Conservation (phyloP, 2,329 filamentous ascomycete genomes). For the Pseudocercospora macadamiae region DNA sequence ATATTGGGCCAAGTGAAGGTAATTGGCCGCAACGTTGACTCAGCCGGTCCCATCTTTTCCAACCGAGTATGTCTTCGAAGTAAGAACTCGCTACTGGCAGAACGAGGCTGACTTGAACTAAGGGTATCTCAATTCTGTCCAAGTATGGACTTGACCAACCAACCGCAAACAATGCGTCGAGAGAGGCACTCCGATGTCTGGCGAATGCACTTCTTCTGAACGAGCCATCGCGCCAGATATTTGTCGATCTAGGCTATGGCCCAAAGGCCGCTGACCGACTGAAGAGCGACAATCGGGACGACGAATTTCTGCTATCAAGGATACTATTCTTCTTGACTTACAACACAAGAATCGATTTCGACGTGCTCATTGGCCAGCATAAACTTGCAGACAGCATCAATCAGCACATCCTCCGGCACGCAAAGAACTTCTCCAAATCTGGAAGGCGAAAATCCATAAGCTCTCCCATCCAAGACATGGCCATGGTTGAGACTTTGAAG, state of each 20-base stretch:
- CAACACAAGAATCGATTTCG: slow-evolving; percentile 68
- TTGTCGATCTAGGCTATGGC: slow-evolving; percentile 71
- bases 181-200: slow-evolving; percentile 77
- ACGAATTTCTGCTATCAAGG: slow-evolving; percentile 83
- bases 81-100: background rate
- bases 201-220: slow-evolving; percentile 81
- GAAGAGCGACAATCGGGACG: slow-evolving; percentile 71
- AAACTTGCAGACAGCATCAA: slow-evolving; percentile 68
- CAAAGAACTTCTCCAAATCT: slow-evolving; percentile 49
- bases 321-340: slow-evolving; percentile 82
- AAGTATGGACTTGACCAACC: slow-evolving; percentile 71
- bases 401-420: slow-evolving; percentile 70
- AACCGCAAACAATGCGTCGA: slow-evolving; percentile 61
- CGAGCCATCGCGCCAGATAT: slow-evolving; percentile 67
- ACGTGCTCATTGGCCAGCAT: slow-evolving; percentile 66
- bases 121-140: slow-evolving; percentile 66
- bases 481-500: slow-evolving; percentile 81
- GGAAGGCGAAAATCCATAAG: slow-evolving; percentile 23
- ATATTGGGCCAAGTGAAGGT: slow-evolving; percentile 70
- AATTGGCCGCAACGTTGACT: slow-evolving; percentile 69
- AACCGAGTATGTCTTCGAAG: slow-evolving; percentile 59
- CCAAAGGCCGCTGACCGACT: slow-evolving; percentile 70
- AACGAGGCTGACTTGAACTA: slow-evolving; percentile 15
- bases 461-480: slow-evolving; percentile 72
- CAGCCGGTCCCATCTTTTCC: slow-evolving; percentile 84